Evolutionary conservation across 1,139 yeast species (phyloP).

Genomic region (Kurtzmaniella quercitrusa): DNA sequence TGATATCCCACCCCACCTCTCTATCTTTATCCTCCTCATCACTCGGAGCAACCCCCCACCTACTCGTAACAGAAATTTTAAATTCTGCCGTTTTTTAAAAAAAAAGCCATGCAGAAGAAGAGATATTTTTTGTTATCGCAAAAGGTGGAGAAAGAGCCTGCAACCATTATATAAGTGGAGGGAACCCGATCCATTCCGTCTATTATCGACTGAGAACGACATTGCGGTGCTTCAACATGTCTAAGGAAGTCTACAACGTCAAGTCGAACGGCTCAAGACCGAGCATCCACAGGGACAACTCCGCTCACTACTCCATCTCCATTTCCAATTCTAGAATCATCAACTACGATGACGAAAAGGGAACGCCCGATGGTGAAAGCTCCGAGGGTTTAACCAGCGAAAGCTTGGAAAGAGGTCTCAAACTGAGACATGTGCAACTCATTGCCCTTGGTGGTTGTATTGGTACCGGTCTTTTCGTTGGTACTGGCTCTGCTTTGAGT

Average conservation of each 20-base stretch:
- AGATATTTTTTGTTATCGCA: not conserved
- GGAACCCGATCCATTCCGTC: not conserved
- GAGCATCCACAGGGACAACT: constrained; percentile 6
- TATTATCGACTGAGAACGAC: not conserved
- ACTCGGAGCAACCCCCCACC: no score
- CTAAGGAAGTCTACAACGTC: constrained; percentile 4
- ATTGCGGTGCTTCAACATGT: constrained; percentile 1
- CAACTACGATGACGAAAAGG: constrained; percentile 25
- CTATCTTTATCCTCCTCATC: no score
- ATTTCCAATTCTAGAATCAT: constrained; percentile 31
- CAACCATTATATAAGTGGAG: not conserved
- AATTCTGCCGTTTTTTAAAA: no score
- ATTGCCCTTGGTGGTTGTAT: constrained; percentile 39
- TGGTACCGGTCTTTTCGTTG: constrained; percentile 43
- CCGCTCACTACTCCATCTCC: constrained; percentile 14
- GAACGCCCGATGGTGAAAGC: constrained; percentile 21
- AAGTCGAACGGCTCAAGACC: constrained; percentile 7
- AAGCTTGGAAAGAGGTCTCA: constrained; percentile 31
- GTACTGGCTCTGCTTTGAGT: constrained; percentile 44
- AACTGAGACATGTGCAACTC: constrained; percentile 35
- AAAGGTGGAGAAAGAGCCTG: not conserved
- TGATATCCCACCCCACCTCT: no score
- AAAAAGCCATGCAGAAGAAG: not conserved
- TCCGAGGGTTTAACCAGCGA: constrained; percentile 15
- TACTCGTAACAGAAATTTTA: no score